Conservation (phyloP, 352 stramenopile species). For the Phytophthora podocarpi region DNA sequence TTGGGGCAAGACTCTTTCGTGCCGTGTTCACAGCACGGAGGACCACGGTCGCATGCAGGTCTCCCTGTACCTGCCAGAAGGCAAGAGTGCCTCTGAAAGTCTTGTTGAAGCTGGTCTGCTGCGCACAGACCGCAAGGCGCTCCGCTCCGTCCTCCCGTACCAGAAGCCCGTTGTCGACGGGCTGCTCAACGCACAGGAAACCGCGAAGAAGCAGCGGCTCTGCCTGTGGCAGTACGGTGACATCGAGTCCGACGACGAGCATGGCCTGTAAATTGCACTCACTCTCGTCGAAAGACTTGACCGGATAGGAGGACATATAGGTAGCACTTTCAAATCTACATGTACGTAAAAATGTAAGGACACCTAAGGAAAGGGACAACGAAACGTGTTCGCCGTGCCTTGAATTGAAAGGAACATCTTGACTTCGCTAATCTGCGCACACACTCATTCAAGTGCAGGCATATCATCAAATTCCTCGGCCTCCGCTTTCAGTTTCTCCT, state of each 20-base stretch:
- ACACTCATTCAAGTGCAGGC: slow-evolving; percentile 77
- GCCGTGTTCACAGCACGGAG: slow-evolving; percentile 70
- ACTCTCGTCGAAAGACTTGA: neutral
- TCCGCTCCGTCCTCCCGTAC: slow-evolving; percentile 61
- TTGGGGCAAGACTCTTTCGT: slow-evolving; percentile 93
- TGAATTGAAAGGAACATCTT: slow-evolving; percentile 48
- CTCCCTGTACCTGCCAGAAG: slow-evolving; percentile 76
- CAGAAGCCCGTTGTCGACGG: slow-evolving; percentile 88
- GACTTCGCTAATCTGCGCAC: slow-evolving; percentile 67
- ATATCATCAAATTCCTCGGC: slow-evolving; percentile 85
- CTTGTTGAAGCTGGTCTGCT: slow-evolving; percentile 91
- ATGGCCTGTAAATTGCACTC: slow-evolving; percentile 26
- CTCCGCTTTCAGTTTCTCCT: slow-evolving; percentile 69
- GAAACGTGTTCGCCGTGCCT: neutral
- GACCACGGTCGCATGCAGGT: slow-evolving; percentile 70
- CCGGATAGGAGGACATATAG: slow-evolving; percentile 18
- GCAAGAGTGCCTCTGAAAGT: slow-evolving; percentile 89
- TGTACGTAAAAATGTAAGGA: slow-evolving; percentile 28
- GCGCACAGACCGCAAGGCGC: slow-evolving; percentile 83
- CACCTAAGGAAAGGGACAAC: slow-evolving; percentile 22
- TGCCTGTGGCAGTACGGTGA: slow-evolving; percentile 98
- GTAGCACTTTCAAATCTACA: slow-evolving; percentile 14
- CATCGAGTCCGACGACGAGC: slow-evolving; percentile 95
- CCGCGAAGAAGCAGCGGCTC: slow-evolving; percentile 91
- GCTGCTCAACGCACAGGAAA: slow-evolving; percentile 91